phyloP scores from a whole-genome alignment of 2,329 filamentous ascomycete genomes.

The Colletotrichum lini region DNA sequence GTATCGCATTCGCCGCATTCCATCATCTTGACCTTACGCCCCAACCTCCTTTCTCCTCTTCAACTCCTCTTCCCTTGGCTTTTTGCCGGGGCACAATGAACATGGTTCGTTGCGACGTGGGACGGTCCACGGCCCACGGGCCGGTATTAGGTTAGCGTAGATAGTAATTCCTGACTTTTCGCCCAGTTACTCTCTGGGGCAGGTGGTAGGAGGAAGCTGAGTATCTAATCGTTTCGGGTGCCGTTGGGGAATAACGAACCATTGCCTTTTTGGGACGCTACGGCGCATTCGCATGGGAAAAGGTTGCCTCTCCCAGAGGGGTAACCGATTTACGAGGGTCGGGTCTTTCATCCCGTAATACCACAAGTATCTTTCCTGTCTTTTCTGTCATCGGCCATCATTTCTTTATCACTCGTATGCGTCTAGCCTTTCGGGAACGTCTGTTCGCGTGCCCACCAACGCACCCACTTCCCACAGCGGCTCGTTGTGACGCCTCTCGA shows the following conservation, averaged over 20 bases:
- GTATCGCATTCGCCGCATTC: background rate
- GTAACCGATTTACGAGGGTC: slow-evolving; percentile 1
- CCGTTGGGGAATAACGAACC: slow-evolving; percentile 25
- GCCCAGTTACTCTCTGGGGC: slow-evolving; percentile 25
- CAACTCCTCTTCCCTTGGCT: background rate
- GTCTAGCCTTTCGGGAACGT: background rate
- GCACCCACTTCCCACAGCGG: background rate
- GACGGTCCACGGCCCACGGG: background rate
- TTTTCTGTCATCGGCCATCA: slow-evolving; percentile 19
- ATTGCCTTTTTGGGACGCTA: slow-evolving; percentile 17
- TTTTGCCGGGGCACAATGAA: background rate
- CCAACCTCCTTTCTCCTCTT: slow-evolving; percentile 1
- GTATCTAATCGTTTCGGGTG: slow-evolving; percentile 30
- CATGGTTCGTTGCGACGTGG: background rate
- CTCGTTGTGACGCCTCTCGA: slow-evolving; percentile 3
- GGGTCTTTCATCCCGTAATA: slow-evolving; percentile 24
- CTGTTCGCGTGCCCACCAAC: slow-evolving; percentile 19
- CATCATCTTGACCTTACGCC: slow-evolving; percentile 9
- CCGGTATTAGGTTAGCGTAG: slow-evolving; percentile 1
- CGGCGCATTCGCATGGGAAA: slow-evolving; percentile 5
- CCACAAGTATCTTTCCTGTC: slow-evolving; percentile 7
- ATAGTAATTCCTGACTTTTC: slow-evolving; percentile 2
- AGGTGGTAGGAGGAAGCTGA: slow-evolving; percentile 13
- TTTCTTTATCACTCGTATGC: background rate
- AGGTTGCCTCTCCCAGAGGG: background rate